phyloP scores from a whole-genome alignment of 139 green algal genomes.

The Picochlorum sp. region DNA sequence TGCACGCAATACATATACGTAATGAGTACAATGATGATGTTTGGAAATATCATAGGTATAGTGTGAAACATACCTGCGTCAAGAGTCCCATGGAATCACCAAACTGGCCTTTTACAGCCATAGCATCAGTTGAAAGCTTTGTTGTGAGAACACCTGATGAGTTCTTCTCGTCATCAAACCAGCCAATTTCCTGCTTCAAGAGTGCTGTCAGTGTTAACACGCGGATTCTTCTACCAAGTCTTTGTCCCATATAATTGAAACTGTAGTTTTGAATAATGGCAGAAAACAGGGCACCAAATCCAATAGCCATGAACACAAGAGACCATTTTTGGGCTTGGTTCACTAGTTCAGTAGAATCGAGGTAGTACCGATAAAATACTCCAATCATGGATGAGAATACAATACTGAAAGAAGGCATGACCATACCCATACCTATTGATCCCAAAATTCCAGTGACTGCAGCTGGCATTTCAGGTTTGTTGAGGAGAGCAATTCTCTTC shows the following conservation, averaged over 20 bases:
- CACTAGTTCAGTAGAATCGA: slow-evolving; percentile 14
- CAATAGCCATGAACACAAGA: slow-evolving; percentile 62
- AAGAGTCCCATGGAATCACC: slow-evolving; percentile 32
- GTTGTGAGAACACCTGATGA: slow-evolving; percentile 46
- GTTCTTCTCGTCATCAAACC: slow-evolving; percentile 48
- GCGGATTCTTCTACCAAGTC: slow-evolving; percentile 48
- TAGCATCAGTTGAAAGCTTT: slow-evolving; percentile 55
- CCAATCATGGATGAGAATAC: slow-evolving; percentile 39
- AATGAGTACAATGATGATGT: background rate
- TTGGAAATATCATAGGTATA: too few species aligned
- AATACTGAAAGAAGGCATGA: slow-evolving; percentile 64
- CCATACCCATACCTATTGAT: slow-evolving; percentile 32
- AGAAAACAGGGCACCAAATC: slow-evolving; percentile 29
- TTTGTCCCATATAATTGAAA: slow-evolving; percentile 49
- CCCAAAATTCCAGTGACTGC: slow-evolving; percentile 33
- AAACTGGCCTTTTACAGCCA: slow-evolving; percentile 35
- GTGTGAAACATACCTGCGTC: slow-evolving; percentile 2
- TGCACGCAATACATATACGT: slow-evolving; percentile 6
- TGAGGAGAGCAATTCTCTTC: slow-evolving; percentile 28
- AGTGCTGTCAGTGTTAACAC: slow-evolving; percentile 51
- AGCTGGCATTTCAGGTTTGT: slow-evolving; percentile 42
- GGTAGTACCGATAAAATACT: slow-evolving; percentile 28
- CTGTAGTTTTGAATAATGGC: slow-evolving; percentile 26
- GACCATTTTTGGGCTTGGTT: slow-evolving; percentile 35
- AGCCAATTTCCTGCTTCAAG: slow-evolving; percentile 52